Base-by-base conservation (phyloP, 176 grass and related monocot genomes). In the Triticum timopheevii region DNA sequence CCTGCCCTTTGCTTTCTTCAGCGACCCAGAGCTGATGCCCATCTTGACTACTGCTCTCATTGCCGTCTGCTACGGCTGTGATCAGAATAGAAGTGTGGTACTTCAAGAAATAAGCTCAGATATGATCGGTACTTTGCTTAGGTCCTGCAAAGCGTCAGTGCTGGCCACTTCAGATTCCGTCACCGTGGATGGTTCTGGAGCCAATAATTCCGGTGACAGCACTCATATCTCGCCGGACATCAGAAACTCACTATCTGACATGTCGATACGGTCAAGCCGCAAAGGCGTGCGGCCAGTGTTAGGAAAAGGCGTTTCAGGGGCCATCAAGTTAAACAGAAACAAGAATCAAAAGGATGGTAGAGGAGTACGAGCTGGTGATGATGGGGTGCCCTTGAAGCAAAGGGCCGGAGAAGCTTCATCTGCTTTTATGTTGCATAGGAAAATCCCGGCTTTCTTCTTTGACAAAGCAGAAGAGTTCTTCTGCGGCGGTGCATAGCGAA, bases 1-100 rank as follows among this genome's bases (percentile, higher is more conserved):
- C 90, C 92, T 99, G 83, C 97, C 97, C 59, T 99, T 99, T 65
- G 88, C 80, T 77, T 96, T 99, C 91, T 99, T 99, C 87, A 96
- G 93, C 9, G 94, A 93, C 80, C 89, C 96, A 1, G 93, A 98
- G 71, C 64, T 96, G 82, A 93, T 88, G 67, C 97, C 97, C 82
- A 94, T 99, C 80, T 86, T 96, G 82, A 94, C 97, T 27, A 85
- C 90, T 84, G 92, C 92, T 31, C 94, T 99, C 66, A 90, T 96
- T 7, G 92, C 97, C 5, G 89, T 90, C 50, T 99, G 97, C 79
- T 99, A 94, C 65, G 94, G 97, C 11, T 96, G 89, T 73, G 97
- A 99, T 79, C 97, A 94, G 85, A 99, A 99, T 74, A 89, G 33
- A 90, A 93, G 92, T 69, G 89, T 99, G 19, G 94, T 96, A 24